Evolutionary conservation across 306 rosid genomes (phyloP).

Genomic region (Vigna reflexopilosa): DNA sequence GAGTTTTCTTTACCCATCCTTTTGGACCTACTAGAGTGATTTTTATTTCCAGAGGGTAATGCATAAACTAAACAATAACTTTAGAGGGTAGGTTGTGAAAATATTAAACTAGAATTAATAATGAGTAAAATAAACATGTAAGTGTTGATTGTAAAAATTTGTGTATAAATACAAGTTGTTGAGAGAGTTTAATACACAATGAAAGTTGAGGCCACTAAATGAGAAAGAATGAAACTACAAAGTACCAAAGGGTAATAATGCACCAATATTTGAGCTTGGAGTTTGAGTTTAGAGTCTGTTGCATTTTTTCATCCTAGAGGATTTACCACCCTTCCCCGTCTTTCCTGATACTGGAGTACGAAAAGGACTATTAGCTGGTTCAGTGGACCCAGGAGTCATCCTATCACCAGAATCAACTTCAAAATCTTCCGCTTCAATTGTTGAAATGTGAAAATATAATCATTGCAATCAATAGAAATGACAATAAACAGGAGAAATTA

Average conservation of each 20-base stretch:
- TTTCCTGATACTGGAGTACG: slow-evolving; percentile 80
- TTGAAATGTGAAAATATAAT: slow-evolving; percentile 48
- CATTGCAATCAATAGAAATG: slow-evolving; percentile 22
- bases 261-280: slow-evolving; percentile 69
- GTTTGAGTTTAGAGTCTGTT: slow-evolving; percentile 79
- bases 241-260: not conserved
- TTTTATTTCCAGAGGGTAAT: not conserved
- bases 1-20: not conserved
- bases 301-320: slow-evolving; percentile 75
- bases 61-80: not conserved
- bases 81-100: not conserved
- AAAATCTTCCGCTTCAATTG: slow-evolving; percentile 79
- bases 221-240: slow-evolving; percentile 9
- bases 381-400: slow-evolving; percentile 59
- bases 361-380: slow-evolving; percentile 58
- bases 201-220: not conserved
- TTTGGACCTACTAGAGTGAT: not conserved
- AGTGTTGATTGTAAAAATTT: not conserved
- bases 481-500: slow-evolving; percentile 27
- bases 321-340: slow-evolving; percentile 75
- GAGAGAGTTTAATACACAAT: not conserved
- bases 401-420: slow-evolving; percentile 77
- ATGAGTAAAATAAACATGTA: slow-evolving; percentile 16
- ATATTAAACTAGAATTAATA: not conserved
- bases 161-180: not conserved